A percentile compares a stretch with the other conserved stretches of the same genome.
Conservation (phyloP, 495 filamentous ascomycete species). For the Niebla homalea region DNA sequence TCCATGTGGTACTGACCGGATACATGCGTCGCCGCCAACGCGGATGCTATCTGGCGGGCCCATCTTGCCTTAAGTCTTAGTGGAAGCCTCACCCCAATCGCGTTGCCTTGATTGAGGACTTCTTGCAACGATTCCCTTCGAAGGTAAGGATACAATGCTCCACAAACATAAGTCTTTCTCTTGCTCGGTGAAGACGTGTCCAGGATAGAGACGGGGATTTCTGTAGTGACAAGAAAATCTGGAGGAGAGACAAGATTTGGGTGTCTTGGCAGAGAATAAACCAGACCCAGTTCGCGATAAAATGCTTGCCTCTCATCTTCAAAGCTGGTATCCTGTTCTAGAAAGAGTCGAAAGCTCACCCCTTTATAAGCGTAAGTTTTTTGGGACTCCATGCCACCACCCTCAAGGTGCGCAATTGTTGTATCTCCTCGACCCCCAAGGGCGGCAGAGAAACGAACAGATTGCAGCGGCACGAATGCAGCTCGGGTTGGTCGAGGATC, state of each 20-base stretch:
- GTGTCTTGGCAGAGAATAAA: background rate
- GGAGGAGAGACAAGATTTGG: background rate
- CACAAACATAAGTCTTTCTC: background rate
- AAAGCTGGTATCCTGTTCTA: background rate
- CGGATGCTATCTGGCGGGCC: slow-evolving; percentile 13
- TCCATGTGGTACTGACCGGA: slow-evolving; percentile 15
- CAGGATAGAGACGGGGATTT: too few species aligned
- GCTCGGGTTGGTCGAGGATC: background rate
- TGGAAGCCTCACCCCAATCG: background rate
- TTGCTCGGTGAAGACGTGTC: too few species aligned
- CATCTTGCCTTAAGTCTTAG: slow-evolving; percentile 5
- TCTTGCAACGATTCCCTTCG: background rate
- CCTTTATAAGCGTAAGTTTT: background rate
- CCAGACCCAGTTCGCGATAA: background rate
- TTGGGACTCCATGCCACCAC: background rate
- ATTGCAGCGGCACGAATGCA: background rate
- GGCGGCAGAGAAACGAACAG: background rate
- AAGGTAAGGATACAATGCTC: slow-evolving; percentile 1
- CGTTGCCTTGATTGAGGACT: background rate
- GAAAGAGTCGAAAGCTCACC: background rate
- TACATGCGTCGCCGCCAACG: slow-evolving; percentile 9
- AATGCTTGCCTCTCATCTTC: background rate
- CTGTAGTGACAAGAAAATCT: background rate
- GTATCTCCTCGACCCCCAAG: background rate
- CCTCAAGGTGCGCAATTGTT: background rate